Base-by-base conservation (phyloP, 768 basidiomycete species). In the Astraeus odoratus region DNA sequence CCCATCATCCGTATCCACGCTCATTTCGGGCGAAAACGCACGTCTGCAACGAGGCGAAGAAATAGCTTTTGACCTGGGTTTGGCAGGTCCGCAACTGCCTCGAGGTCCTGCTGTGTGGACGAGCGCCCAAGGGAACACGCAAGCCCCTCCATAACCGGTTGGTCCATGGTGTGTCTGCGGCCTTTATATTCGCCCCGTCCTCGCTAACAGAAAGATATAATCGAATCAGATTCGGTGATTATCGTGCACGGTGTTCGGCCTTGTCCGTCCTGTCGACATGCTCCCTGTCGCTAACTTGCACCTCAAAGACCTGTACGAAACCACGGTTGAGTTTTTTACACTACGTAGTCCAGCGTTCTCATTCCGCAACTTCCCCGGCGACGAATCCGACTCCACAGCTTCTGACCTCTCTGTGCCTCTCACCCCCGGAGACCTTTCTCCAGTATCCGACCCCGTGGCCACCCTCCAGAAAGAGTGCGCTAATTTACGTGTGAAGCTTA, bases 311-410 rank as follows among this genome's bases (percentile, higher is more conserved):
- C 61, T 78, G 55, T 74, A 76, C 67, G 67, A 73, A 59, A 70
- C 72, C 34, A 77, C 80, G 39, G 70, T 77, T 69, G 77, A 78
- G 58, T 80, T 77, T 69, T 73, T 81, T 53, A 64, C 72, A 49
- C 68, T 73, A 44, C 72, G 67, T 43, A 68, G 59, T 49, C 68
- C 72, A 25, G 51, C 66, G 30, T 62, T 64, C 42, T 60, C 67
- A 25, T 42, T 50, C 41, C 54, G 61, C 16, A 38, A 56, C 41
- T 49, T 43, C 39, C 50, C 54, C 51, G 52, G 39, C 52, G 64
- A 52, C 57, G 62, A 55, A 57, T 49, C 48, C 45, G 57, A 58
- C 34, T 63, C 42, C 24, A 10, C 19, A 26, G 42, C 31, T 26
- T 39, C 52, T 0, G 56, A 67, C 33, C 26, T 52, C 47, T 55